phyloP scores from a whole-genome alignment of 2,329 filamentous ascomycete species.

The Trichoderma koningiopsis region DNA sequence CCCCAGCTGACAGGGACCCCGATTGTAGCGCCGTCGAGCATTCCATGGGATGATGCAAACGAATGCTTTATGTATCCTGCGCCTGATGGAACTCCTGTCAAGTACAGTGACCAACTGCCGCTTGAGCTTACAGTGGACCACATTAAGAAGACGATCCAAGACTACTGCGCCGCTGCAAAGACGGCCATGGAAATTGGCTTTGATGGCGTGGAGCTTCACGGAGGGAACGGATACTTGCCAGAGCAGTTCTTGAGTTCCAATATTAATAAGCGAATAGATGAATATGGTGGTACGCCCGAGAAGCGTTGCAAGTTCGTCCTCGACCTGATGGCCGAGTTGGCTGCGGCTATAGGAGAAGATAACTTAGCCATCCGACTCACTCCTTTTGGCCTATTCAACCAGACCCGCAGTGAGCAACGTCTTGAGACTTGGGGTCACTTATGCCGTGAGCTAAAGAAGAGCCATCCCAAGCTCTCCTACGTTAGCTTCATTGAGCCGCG shows the following conservation, averaged over 20 bases:
- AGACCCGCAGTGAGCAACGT: constrained; percentile 52
- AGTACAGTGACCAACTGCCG: constrained; percentile 38
- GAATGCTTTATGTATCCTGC: constrained; percentile 43
- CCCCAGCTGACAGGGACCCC: constrained; percentile 41
- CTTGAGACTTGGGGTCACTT: constrained; percentile 56
- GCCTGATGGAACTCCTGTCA: constrained; percentile 42
- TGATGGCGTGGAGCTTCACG: constrained; percentile 47
- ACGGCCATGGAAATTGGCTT: constrained; percentile 59
- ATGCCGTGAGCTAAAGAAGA: constrained; percentile 50
- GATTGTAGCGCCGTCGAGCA: constrained; percentile 45
- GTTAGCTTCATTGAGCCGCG: constrained; percentile 59
- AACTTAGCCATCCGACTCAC: constrained; percentile 49
- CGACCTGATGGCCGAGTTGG: constrained; percentile 52
- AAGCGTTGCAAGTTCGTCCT: constrained; percentile 53
- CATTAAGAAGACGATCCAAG: constrained; percentile 38
- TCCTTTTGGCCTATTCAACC: constrained; percentile 56
- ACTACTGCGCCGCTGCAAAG: constrained; percentile 38
- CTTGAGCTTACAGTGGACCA: constrained; percentile 46
- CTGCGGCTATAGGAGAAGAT: constrained; percentile 47
- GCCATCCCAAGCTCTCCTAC: constrained; percentile 50
- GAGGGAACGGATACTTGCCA: constrained; percentile 44
- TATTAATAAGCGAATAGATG: constrained; percentile 41
- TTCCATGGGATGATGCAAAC: constrained; percentile 49
- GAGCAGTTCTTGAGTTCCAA: constrained; percentile 45
- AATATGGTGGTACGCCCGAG: constrained; percentile 40